Conservation (phyloP, 2,329 filamentous ascomycete species). For the Epichloe gansuensis region DNA sequence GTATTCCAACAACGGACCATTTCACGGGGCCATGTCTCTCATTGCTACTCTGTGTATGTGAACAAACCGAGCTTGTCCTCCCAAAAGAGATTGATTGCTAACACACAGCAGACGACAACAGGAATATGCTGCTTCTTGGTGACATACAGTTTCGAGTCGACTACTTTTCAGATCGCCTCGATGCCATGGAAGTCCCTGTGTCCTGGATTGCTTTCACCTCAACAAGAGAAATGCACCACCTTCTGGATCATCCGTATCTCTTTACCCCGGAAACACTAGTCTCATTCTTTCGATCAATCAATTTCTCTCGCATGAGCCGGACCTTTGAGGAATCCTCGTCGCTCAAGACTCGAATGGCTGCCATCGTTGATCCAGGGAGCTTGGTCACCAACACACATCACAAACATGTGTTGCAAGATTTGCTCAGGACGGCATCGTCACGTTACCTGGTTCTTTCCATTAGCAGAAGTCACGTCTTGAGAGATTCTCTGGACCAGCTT, state of each 20-base stretch:
- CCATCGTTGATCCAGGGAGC: conserved; percentile 39
- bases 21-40: conserved; percentile 65
- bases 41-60: conserved; percentile 59
- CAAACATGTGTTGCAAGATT: conserved; percentile 46
- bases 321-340: conserved; percentile 59
- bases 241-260: conserved; percentile 70
- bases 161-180: conserved; percentile 63
- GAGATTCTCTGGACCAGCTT: conserved; percentile 73
- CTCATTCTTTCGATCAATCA: conserved; percentile 76
- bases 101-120: conserved; percentile 40
- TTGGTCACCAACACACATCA: conserved; percentile 45
- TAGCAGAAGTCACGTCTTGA: conserved; percentile 51
- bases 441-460: conserved; percentile 61
- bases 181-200: conserved; percentile 60
- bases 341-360: conserved; percentile 41
- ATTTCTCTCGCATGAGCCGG: conserved; percentile 74
- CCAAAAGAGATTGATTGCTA: conserved; percentile 6
- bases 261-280: conserved; percentile 63
- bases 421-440: conserved; percentile 52
- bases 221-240: conserved; percentile 53
- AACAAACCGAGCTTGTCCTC: neutral
- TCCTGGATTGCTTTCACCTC: conserved; percentile 53
- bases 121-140: conserved; percentile 49
- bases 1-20: conserved; percentile 55
- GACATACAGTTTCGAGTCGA: conserved; percentile 62